Conservation (phyloP, 257 asterid genomes). For the Eustoma russellianum region DNA sequence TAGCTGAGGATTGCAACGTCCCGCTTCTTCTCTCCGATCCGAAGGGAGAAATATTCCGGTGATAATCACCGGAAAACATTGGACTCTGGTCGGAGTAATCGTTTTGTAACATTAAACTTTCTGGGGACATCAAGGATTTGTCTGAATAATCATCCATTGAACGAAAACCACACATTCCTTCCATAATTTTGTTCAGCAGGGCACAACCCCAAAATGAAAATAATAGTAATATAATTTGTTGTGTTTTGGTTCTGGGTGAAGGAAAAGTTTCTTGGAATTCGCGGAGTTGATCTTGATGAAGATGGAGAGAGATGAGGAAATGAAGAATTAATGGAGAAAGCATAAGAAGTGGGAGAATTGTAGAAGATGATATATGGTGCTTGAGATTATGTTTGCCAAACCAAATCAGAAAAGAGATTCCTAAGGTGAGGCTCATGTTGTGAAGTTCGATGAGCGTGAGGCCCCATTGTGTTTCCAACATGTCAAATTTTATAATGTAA, state of each 20-base stretch:
- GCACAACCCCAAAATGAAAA: too few relatives aligned
- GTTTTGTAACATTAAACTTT: slow-evolving; percentile 22
- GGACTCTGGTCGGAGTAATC: slow-evolving; percentile 22
- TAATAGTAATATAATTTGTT: too few relatives aligned
- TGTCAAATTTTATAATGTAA: too few relatives aligned
- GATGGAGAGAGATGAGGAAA: too few relatives aligned
- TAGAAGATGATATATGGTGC: slow-evolving; percentile 3
- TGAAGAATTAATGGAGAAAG: neutral
- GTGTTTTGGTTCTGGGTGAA: too few relatives aligned
- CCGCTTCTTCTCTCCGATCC: slow-evolving; percentile 9
- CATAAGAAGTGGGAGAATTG: slow-evolving; percentile 2
- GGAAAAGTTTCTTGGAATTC: too few relatives aligned
- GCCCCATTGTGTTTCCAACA: slow-evolving; percentile 10
- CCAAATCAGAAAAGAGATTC: slow-evolving; percentile 5
- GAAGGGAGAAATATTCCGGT: slow-evolving; percentile 15
- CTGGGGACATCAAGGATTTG: slow-evolving; percentile 42
- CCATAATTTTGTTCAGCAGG: slow-evolving; percentile 15
- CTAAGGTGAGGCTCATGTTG: slow-evolving; percentile 11
- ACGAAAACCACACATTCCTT: slow-evolving; percentile 26
- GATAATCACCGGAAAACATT: slow-evolving; percentile 9
- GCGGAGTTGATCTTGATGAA: too few relatives aligned
- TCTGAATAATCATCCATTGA: slow-evolving; percentile 29
- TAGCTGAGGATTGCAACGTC: slow-evolving; percentile 14
- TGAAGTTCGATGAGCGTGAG: slow-evolving; percentile 8
- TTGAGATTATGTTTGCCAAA: neutral